phyloP scores from a whole-genome alignment of 768 basidiomycete species.

The Lactarius sp. region DNA sequence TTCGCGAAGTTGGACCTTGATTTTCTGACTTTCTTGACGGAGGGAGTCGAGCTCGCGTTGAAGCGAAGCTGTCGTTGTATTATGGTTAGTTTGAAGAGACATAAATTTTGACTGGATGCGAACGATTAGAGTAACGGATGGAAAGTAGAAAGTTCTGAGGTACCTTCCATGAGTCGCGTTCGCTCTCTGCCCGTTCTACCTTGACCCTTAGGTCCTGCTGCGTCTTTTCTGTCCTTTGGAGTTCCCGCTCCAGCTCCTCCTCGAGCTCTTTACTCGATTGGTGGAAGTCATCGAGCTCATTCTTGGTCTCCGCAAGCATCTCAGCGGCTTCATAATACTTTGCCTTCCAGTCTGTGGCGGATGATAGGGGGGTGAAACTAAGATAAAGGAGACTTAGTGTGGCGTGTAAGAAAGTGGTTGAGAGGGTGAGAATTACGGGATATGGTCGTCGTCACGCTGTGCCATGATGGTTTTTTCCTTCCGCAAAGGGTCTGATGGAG shows the following conservation, averaged over 20 bases:
- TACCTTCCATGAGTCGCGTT: conserved; percentile 94
- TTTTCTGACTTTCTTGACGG: conserved; percentile 64
- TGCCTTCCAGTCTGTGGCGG: conserved; percentile 60
- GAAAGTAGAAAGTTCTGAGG: conserved; percentile 26
- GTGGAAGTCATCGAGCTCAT: conserved; percentile 85
- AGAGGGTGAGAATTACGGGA: conserved; percentile 42
- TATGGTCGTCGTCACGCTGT: conserved; percentile 59
- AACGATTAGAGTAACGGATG: conserved; percentile 19
- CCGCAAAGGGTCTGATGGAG: conserved; percentile 52
- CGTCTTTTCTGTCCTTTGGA: conserved; percentile 81
- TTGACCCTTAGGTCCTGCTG: conserved; percentile 77
- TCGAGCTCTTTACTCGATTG: conserved; percentile 86
- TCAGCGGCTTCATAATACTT: conserved; percentile 81
- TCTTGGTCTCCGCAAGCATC: conserved; percentile 77
- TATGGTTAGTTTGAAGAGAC: conserved; percentile 84
- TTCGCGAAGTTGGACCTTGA: conserved; percentile 75
- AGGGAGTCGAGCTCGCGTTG: conserved; percentile 87
- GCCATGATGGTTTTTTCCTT: conserved; percentile 50
- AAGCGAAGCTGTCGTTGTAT: conserved; percentile 83
- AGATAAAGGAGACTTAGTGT: conserved; percentile 14
- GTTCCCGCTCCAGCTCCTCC: conserved; percentile 87
- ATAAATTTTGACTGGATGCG: conserved; percentile 70
- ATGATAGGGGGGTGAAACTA: conserved; percentile 50
- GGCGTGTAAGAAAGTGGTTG: not conserved
- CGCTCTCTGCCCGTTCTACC: conserved; percentile 61